Evolutionary conservation across 352 stramenopile species (phyloP).

Genomic region (Phytopythium aichiense): DNA sequence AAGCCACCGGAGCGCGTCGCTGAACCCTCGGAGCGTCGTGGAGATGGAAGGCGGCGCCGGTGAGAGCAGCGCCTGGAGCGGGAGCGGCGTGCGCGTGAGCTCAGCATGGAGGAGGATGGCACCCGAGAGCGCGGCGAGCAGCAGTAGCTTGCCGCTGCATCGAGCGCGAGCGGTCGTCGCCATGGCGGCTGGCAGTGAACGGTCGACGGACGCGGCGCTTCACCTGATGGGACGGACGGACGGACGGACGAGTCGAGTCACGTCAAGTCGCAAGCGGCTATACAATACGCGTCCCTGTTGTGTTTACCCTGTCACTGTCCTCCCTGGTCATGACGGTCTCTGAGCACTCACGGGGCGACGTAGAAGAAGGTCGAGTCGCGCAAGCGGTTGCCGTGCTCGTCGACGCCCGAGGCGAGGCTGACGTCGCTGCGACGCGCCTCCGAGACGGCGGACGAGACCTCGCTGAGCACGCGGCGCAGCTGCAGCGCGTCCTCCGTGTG

Average conservation of each 20-base stretch:
- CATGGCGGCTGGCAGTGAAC: not conserved
- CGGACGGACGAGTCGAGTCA: not conserved
- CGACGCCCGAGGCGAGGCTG: slow-evolving; percentile 28
- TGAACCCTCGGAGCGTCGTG: slow-evolving; percentile 36
- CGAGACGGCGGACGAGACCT: slow-evolving; percentile 62
- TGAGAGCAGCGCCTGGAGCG: slow-evolving; percentile 30
- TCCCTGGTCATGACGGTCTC: not conserved
- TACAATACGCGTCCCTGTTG: not conserved
- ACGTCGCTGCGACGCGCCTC: slow-evolving; percentile 44
- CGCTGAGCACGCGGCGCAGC: slow-evolving; percentile 68
- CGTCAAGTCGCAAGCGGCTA: not conserved
- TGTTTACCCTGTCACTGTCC: not conserved
- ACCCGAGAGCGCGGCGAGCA: slow-evolving; percentile 23
- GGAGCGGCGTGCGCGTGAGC: slow-evolving; percentile 22
- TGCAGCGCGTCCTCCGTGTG: slow-evolving; percentile 54
- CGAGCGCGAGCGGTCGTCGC: not conserved
- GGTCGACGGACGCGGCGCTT: not conserved
- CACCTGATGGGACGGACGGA: not conserved
- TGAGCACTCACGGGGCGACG: slow-evolving; percentile 16
- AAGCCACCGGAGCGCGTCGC: slow-evolving; percentile 48
- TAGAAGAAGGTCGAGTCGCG: slow-evolving; percentile 83
- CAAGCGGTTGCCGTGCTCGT: slow-evolving; percentile 33
- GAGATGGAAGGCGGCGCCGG: not conserved
- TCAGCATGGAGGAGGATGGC: slow-evolving; percentile 25
- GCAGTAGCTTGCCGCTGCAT: slow-evolving; percentile 10